Conservation (phyloP, 192 early-diverging fungal genomes). For the Umbelopsis sp. region DNA sequence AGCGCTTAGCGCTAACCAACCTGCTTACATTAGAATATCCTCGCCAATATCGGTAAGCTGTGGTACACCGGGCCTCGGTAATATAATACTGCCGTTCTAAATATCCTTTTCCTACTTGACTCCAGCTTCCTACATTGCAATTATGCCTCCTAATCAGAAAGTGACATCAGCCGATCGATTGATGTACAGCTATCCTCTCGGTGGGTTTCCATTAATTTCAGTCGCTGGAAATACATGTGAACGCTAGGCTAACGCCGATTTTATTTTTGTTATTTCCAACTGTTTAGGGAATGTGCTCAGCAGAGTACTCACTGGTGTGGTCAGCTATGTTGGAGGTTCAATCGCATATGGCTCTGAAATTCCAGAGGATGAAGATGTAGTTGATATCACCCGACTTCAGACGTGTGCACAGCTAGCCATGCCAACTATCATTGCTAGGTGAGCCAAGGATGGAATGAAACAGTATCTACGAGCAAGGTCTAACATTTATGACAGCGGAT, state of each 20-base stretch:
- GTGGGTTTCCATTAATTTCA: slow-evolving; percentile 35
- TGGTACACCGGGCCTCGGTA: too few relatives aligned
- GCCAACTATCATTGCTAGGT: slow-evolving; percentile 75
- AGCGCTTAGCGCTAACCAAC: background rate
- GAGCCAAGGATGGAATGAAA: background rate
- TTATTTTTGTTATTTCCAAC: background rate
- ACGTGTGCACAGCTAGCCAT: slow-evolving; percentile 69
- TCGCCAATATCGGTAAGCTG: slow-evolving; percentile 38
- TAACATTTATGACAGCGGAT: background rate
- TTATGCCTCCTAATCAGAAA: slow-evolving; percentile 37
- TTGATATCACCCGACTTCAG: slow-evolving; percentile 60
- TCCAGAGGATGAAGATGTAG: slow-evolving; percentile 12
- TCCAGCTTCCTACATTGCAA: slow-evolving; percentile 31
- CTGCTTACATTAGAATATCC: slow-evolving; percentile 20
- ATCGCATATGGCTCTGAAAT: slow-evolving; percentile 66
- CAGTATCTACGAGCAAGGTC: background rate
- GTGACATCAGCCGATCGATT: slow-evolving; percentile 33
- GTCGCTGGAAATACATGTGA: background rate
- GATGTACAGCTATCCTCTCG: slow-evolving; percentile 40
- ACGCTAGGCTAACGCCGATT: background rate
- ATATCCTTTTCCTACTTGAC: too few relatives aligned
- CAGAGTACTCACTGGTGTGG: slow-evolving; percentile 20
- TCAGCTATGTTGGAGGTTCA: slow-evolving; percentile 57
- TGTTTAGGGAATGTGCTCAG: slow-evolving; percentile 39
- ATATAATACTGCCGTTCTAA: too few relatives aligned